A percentile compares a stretch with the other conserved stretches of the same genome.
Conservation (phyloP, 1,284 basidiomycete species). For the Ganoderma meredithae region DNA sequence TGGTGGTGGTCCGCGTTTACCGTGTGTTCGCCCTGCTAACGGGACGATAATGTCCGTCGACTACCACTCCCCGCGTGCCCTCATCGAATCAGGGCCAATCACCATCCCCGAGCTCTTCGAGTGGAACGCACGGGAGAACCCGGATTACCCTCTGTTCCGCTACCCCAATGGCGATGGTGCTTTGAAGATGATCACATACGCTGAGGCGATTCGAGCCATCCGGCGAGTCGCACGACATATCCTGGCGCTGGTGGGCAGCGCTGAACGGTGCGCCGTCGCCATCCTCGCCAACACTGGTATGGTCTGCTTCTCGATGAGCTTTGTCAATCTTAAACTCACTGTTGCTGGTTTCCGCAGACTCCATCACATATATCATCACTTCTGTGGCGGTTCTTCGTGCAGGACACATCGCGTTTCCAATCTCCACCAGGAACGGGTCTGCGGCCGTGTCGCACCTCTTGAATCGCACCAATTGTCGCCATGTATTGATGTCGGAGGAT, state of each 20-base stretch:
- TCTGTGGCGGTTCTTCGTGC: constrained; percentile 41
- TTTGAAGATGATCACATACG: constrained; percentile 13
- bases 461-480: constrained; percentile 10
- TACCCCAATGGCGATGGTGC: constrained; percentile 3
- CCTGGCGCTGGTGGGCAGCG: background rate
- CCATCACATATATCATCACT: constrained; percentile 41
- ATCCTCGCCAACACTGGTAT: constrained; percentile 31
- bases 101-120: constrained; percentile 18
- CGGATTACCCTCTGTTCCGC: constrained; percentile 19
- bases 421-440: constrained; percentile 32
- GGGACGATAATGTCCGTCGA: constrained; percentile 1
- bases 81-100: constrained; percentile 10
- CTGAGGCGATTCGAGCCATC: constrained; percentile 7
- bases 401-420: constrained; percentile 38
- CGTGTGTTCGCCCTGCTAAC: background rate
- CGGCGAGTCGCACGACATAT: constrained; percentile 9
- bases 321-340: background rate
- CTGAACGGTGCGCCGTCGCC: constrained; percentile 18
- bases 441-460: constrained; percentile 34
- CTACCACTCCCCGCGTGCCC: constrained; percentile 13
- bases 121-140: constrained; percentile 18
- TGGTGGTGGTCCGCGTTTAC: background rate
- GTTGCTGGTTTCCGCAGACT: constrained; percentile 30
- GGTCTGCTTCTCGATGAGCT: background rate
- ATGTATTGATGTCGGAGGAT: constrained; percentile 25